Evolutionary conservation across 2,329 filamentous ascomycete genomes (phyloP).

Genomic region (Cladorrhinum sp.): DNA sequence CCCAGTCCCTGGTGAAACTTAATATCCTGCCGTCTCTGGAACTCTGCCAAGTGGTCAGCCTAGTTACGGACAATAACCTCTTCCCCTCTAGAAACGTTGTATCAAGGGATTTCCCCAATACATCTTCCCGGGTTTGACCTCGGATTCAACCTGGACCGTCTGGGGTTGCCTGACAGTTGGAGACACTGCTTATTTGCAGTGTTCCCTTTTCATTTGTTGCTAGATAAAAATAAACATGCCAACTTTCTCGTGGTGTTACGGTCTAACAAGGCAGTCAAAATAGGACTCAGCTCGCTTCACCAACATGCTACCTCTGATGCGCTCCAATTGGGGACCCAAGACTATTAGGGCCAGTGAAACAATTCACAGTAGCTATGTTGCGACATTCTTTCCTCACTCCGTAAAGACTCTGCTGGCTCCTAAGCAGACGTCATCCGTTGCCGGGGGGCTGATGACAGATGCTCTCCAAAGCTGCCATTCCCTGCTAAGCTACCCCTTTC

Average conservation of each 20-base stretch:
- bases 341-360: neutral
- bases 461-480: slow-evolving; percentile 7
- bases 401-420: neutral
- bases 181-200: neutral
- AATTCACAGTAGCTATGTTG: neutral
- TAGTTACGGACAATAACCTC: neutral
- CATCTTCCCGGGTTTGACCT: slow-evolving; percentile 14
- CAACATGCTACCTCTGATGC: neutral
- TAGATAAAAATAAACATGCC: slow-evolving; percentile 18
- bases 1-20: slow-evolving; percentile 8
- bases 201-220: slow-evolving; percentile 8
- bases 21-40: slow-evolving; percentile 19
- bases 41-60: slow-evolving; percentile 2
- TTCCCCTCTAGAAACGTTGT: slow-evolving; percentile 8
- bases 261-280: neutral
- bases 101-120: slow-evolving; percentile 6
- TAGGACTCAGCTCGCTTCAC: neutral
- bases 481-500: slow-evolving; percentile 1
- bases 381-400: neutral
- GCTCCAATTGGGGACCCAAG: neutral
- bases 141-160: slow-evolving; percentile 12
- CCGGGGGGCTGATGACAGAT: slow-evolving; percentile 2
- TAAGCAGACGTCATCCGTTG: neutral
- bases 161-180: slow-evolving; percentile 1
- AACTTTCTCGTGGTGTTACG: neutral